Base-by-base conservation (phyloP, 257 asterid genomes). In the Misopates orontium region DNA sequence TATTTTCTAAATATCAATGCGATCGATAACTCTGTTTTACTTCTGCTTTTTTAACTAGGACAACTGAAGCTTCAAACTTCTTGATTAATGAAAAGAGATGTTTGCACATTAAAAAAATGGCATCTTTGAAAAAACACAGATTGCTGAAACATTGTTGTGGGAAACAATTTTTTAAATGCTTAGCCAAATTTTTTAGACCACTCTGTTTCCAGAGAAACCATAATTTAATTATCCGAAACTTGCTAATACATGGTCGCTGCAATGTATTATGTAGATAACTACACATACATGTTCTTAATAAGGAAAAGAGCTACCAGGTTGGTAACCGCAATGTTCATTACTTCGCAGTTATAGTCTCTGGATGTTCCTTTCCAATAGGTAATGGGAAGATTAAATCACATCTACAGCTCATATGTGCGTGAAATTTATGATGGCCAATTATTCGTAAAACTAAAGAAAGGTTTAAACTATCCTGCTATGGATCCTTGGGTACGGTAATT, bases 401-500 rank as follows among this genome's bases (percentile, higher is more conserved):
- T 65, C 57, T 80, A 63, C 89, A 94, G 99, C 85, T 78, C 85
- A 49, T 94, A 88, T 80, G 77, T 88, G 44, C 89, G 99, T 41
- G 96, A 94, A 80, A 88, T 88, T 63, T 94, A 90, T 73, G 99
- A 86, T 60, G 97, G 99, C 31, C 99, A 90, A 59, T 67, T 94
- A 71, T 90, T 94, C 66, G 60, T 94, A 55, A 94, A 90, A 89
- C 77, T 94, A 58, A 88, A 88, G 84, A 86, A 79, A 76, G 99
- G 96, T 48, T 64, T 79, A 71, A 72, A 80, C 64, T 72, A 90
- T 57, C 99, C 97, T 67, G 97, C 97, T 62, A 86, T 90, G 99
- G 99, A 90, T 78, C 96, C 80, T 77, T 94, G 99, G 99, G 99
- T 94, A 90, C 78, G 85, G 71, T 73, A 55, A 77, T 74, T 71